These are phyloP conservation scores for Sesbania bispinosa DNA, from an alignment of 306 rosid genomes.

Conservation along the genomic window DNA sequence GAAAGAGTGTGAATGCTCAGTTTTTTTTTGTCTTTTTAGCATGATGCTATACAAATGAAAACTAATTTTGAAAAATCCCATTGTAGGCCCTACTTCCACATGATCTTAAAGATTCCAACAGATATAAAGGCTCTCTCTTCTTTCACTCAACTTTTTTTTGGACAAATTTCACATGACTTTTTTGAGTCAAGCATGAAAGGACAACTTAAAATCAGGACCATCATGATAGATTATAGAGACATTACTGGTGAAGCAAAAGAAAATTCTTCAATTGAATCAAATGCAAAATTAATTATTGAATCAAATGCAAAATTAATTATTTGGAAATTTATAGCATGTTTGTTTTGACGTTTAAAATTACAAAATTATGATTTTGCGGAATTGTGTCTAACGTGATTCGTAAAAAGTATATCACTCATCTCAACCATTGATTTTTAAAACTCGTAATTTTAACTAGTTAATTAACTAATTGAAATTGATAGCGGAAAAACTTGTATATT, in stretches of 20 bases:
- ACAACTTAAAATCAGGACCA: neutral
- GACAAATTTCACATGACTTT: too few species aligned
- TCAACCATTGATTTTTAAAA: too few species aligned
- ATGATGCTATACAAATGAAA: neutral
- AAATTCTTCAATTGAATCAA: neutral
- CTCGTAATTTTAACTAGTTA: too few species aligned
- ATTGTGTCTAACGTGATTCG: too few species aligned
- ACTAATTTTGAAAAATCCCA: neutral
- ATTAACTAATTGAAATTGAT: too few species aligned
- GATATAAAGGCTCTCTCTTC: neutral
- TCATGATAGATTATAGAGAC: neutral
- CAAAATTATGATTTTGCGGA: too few species aligned
- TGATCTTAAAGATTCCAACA: neutral
- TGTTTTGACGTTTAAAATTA: too few species aligned
- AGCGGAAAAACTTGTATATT: too few species aligned
- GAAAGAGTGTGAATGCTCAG: neutral
- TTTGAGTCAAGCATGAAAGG: neutral
- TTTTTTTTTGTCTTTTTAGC: neutral
- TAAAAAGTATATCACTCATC: too few species aligned
- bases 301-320: neutral
- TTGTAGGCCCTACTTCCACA: neutral
- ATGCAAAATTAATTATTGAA: neutral
- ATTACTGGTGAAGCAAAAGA: neutral
- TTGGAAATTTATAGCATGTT: too few species aligned
- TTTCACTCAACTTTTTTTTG: neutral